Evolutionary conservation across 495 filamentous ascomycete genomes (phyloP).

Genomic region (Amphirosellinia nigrospora): DNA sequence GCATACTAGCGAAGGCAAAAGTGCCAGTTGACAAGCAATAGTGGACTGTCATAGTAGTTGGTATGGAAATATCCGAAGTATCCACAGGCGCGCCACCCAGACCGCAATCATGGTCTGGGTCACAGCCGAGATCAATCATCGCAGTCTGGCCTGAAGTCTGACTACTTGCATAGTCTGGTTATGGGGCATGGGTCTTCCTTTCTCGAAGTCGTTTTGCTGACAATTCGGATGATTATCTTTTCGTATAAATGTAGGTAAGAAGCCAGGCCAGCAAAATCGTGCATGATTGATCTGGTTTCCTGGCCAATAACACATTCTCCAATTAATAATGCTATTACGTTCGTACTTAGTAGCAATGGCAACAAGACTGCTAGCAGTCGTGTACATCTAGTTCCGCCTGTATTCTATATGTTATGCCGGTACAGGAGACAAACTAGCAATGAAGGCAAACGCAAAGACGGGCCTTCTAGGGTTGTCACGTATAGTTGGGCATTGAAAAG

Average conservation of each 20-base stretch:
- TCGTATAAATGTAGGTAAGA: neutral
- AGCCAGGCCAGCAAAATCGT: neutral
- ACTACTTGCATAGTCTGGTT: neutral
- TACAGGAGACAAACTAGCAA: neutral
- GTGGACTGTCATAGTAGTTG: neutral
- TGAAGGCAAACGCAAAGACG: neutral
- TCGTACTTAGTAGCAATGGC: neutral
- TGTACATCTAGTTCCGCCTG: neutral
- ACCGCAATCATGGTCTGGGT: constrained; percentile 6
- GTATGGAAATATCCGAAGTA: constrained; percentile 19
- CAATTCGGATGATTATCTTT: neutral
- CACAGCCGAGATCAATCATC: constrained; percentile 9
- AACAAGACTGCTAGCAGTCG: neutral
- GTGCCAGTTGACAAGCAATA: constrained; percentile 8
- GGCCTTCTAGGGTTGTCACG: neutral
- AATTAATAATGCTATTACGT: neutral
- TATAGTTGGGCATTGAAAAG: neutral
- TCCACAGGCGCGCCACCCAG: constrained; percentile 10
- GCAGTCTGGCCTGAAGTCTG: neutral
- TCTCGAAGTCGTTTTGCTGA: neutral
- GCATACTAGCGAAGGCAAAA: constrained; percentile 13
- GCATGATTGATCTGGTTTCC: neutral
- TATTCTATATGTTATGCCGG: neutral
- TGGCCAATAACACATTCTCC: neutral
- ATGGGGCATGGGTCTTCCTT: constrained; percentile 1